Conservation (phyloP, 495 filamentous ascomycete genomes). For the Cryomyces minteri region DNA sequence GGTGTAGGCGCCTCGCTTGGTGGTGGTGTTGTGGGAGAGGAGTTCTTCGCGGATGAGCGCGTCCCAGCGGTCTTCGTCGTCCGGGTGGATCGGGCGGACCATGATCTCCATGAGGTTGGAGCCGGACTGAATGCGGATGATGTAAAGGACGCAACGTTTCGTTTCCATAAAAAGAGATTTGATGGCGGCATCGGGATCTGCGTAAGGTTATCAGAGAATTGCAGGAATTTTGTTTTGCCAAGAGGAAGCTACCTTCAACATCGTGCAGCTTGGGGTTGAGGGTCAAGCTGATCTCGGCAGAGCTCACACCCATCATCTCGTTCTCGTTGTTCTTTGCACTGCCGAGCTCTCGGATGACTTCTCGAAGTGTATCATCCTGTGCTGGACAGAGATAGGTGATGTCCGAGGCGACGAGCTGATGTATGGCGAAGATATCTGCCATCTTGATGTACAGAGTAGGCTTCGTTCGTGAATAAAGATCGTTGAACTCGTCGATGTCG, state of each 20-base stretch:
- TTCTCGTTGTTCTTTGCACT: constrained; percentile 90
- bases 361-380: constrained; percentile 75
- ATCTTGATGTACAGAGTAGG: constrained; percentile 98
- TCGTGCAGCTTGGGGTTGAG: constrained; percentile 84
- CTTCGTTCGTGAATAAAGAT: constrained; percentile 86
- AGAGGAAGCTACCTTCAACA: constrained; percentile 38
- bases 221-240: constrained; percentile 2
- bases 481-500: constrained; percentile 97
- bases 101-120: constrained; percentile 85
- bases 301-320: constrained; percentile 72
- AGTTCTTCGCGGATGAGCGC: constrained; percentile 71
- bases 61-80: constrained; percentile 84
- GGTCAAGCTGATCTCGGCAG: constrained; percentile 80
- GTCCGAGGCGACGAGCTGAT: constrained; percentile 69
- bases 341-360: constrained; percentile 81
- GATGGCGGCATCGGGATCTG: constrained; percentile 66
- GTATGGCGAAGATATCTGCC: constrained; percentile 91
- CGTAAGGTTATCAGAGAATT: constrained; percentile 13
- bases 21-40: constrained; percentile 22
- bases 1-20: constrained; percentile 45
- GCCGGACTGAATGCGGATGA: constrained; percentile 92
- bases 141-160: constrained; percentile 91
- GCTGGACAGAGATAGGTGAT: constrained; percentile 54
- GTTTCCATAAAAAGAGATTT: constrained; percentile 95
- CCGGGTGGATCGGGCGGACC: constrained; percentile 65